Evolutionary conservation across 495 filamentous ascomycete genomes (phyloP), one percentile per base, ranked within the genome.

Genomic region (Hypoxylon lenormandii): DNA sequence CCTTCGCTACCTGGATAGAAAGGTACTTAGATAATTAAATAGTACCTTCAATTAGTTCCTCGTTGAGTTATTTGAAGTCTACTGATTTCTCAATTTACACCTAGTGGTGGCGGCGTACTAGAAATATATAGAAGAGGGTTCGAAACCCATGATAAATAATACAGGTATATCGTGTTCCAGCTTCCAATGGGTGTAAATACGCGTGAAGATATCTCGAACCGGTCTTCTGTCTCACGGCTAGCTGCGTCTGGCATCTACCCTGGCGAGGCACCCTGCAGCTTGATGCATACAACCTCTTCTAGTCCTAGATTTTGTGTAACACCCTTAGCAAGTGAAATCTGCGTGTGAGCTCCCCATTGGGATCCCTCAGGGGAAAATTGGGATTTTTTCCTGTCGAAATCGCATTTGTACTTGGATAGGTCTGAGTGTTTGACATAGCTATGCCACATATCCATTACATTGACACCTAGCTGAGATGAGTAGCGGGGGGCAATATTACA

Each of bases 191-290:
- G 30, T 7, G 30, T 33, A 33, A 33, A 33, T 11, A 33, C 10
- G 1, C 30, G 10, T 33, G 30, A 33, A 13, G 13, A 4, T 12
- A 46, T 56, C 58, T 76, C 56, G 66, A 76, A 72, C 71, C 64
- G 55, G 38, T 42, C 72, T 70, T 74, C 42, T 72, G 53, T 47
- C 48, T 49, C 62, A 62, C 73, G 76, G 76, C 23, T 75, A 58
- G 57, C 48, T 57, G 73, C 77, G 69, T 72, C 23, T 63, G 57
- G 18, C 58, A 72, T 69, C 59, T 73, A 49, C 48, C 47, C 52
- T 36, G 26, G 55, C 52, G 57, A 65, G 63, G 65, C 65, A 64
- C 36, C 23, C 40, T 64, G 64, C 69, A 72, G 53, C 48, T 60
- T 22, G 22, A 61, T 43, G 54, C 42, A 69, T 64, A 64, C 45